Evolutionary conservation across 1,284 basidiomycete genomes (phyloP).

Genomic region (Neolentinus lepideus): DNA sequence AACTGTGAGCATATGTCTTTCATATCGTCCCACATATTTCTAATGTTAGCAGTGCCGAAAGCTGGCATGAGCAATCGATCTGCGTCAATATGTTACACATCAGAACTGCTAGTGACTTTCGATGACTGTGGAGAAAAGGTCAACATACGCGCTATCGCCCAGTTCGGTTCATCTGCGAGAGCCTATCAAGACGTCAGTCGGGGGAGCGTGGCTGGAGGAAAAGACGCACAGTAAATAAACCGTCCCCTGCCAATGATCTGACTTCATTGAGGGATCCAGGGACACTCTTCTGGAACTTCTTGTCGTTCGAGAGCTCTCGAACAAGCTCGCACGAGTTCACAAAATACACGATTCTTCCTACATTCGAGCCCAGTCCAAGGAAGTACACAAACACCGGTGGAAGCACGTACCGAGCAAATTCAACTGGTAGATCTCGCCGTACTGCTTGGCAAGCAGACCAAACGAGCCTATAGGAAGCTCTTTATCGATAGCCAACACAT

Average conservation of each 20-base stretch:
- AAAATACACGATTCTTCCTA: slow-evolving; percentile 23
- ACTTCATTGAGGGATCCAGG: slow-evolving; percentile 27
- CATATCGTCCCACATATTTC: slow-evolving; percentile 45
- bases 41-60: slow-evolving; percentile 38
- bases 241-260: slow-evolving; percentile 37
- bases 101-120: neutral
- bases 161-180: slow-evolving; percentile 36
- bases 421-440: slow-evolving; percentile 40
- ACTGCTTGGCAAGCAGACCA: slow-evolving; percentile 32
- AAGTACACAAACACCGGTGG: neutral
- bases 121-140: neutral
- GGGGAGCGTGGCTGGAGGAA: too few relatives aligned
- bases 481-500: slow-evolving; percentile 29
- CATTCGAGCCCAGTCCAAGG: neutral
- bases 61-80: slow-evolving; percentile 48
- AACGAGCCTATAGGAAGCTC: slow-evolving; percentile 34
- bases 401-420: slow-evolving; percentile 27
- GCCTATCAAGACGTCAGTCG: slow-evolving; percentile 19
- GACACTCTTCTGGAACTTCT: slow-evolving; percentile 35
- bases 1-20: slow-evolving; percentile 42
- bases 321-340: slow-evolving; percentile 32
- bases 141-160: slow-evolving; percentile 37
- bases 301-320: slow-evolving; percentile 39
- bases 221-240: slow-evolving; percentile 31
- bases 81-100: slow-evolving; percentile 8